Conservation (phyloP, 768 basidiomycete genomes). For the Tricholoma furcatifolium region DNA sequence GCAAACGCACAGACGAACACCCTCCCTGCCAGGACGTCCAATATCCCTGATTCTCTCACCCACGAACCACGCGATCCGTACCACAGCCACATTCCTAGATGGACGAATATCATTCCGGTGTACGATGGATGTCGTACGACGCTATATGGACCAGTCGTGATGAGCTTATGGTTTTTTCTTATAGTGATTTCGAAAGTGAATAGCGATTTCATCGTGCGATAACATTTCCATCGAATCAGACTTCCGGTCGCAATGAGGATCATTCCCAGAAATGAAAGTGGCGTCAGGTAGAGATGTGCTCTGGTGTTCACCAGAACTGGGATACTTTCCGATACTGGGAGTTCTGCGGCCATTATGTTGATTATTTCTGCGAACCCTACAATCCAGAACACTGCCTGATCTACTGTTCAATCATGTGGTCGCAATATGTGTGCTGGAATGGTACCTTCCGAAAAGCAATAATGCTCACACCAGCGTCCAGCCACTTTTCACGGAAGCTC, state of each 20-base stretch:
- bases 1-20: constrained; percentile 10
- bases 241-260: not conserved
- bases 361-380: not conserved
- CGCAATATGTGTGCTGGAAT: not conserved
- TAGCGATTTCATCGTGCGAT: not conserved
- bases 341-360: not conserved
- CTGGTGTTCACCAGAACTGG: not conserved
- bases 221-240: not conserved
- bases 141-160: constrained; percentile 31
- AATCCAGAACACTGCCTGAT: not conserved
- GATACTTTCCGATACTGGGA: not conserved
- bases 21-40: constrained; percentile 24
- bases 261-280: not conserved
- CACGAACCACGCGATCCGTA: constrained; percentile 31
- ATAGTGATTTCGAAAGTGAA: constrained; percentile 7
- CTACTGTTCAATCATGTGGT: not conserved
- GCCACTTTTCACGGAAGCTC: not conserved
- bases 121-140: constrained; percentile 35
- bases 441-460: not conserved
- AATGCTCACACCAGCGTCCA: not conserved
- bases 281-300: not conserved
- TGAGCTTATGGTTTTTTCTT: constrained; percentile 14
- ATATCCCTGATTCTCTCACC: constrained; percentile 28
- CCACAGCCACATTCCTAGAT: constrained; percentile 29
- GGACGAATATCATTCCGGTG: constrained; percentile 23